Percentiles rank a stretch among this genome's conserved stretches.
These are phyloP conservation scores for Aspergillus conjunctus DNA, from an alignment of 495 filamentous ascomycete genomes.

Conservation along the genomic window DNA sequence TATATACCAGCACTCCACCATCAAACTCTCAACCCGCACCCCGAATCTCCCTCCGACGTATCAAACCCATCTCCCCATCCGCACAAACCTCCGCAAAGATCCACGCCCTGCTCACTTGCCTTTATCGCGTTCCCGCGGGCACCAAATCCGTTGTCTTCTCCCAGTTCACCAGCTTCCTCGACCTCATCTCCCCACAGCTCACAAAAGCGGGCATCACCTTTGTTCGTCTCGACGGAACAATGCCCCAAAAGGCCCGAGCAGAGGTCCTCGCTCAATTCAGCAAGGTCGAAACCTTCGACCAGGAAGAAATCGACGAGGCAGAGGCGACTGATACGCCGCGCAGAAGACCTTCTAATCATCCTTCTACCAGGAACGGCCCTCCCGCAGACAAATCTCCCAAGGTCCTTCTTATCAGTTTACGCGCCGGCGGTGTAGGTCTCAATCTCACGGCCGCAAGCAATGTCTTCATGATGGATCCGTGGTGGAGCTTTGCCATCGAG, in stretches of 20 bases:
- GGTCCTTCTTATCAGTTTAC: constrained; percentile 80
- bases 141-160: constrained; percentile 94
- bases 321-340: constrained; percentile 5
- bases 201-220: constrained; percentile 68
- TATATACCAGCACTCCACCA: constrained; percentile 38
- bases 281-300: constrained; percentile 43
- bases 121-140: constrained; percentile 65
- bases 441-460: constrained; percentile 86
- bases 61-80: constrained; percentile 67
- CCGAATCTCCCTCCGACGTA: constrained; percentile 77
- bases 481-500: constrained; percentile 98
- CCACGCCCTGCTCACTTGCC: constrained; percentile 70
- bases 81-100: constrained; percentile 78
- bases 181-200: constrained; percentile 82
- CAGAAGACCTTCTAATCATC: background rate
- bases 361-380: constrained; percentile 13
- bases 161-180: constrained; percentile 95
- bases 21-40: constrained; percentile 44
- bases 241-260: constrained; percentile 81
- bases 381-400: constrained; percentile 33
- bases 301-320: constrained; percentile 39
- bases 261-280: constrained; percentile 72
- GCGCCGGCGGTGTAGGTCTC: constrained; percentile 90
- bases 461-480: constrained; percentile 99
- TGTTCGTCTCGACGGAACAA: constrained; percentile 88